These are phyloP conservation scores for Bolboschoenus planiculmis DNA, from an alignment of 176 grass and related monocot species.

Conservation along the genomic window DNA sequence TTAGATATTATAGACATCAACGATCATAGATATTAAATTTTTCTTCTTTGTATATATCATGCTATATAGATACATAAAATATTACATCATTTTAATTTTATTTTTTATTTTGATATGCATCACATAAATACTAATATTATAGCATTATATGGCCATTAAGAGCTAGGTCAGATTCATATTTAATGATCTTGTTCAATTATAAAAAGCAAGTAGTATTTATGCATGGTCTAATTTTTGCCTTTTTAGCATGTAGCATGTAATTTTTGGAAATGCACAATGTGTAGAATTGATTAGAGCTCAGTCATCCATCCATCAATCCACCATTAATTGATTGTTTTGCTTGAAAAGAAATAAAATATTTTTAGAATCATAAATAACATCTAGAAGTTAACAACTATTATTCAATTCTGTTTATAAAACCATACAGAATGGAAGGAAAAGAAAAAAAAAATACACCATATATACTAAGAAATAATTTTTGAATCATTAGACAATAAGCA, in stretches of 20 bases:
- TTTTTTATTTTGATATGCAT: no score
- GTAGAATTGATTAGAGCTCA: not conserved
- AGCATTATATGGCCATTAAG: not conserved
- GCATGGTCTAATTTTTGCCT: not conserved
- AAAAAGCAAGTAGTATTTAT: not conserved
- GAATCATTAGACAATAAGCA: no score
- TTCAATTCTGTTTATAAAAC: not conserved
- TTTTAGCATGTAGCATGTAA: not conserved
- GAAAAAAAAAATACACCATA: not conserved
- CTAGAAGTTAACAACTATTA: not conserved
- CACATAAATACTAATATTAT: no score
- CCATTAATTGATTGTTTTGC: not conserved
- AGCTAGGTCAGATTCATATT: not conserved
- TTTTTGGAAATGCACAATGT: not conserved
- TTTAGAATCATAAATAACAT: not conserved
- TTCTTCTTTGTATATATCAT: no score
- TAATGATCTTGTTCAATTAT: not conserved
- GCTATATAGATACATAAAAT: no score
- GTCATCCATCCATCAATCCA: not conserved
- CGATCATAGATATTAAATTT: no score
- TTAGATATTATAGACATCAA: no score
- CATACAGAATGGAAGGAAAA: not conserved
- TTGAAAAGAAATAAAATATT: not conserved
- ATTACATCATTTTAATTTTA: no score
- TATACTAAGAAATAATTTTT: no score